These are phyloP conservation scores for Remersonia thermophila DNA, from an alignment of 2,329 filamentous ascomycete species.

Conservation along the genomic window DNA sequence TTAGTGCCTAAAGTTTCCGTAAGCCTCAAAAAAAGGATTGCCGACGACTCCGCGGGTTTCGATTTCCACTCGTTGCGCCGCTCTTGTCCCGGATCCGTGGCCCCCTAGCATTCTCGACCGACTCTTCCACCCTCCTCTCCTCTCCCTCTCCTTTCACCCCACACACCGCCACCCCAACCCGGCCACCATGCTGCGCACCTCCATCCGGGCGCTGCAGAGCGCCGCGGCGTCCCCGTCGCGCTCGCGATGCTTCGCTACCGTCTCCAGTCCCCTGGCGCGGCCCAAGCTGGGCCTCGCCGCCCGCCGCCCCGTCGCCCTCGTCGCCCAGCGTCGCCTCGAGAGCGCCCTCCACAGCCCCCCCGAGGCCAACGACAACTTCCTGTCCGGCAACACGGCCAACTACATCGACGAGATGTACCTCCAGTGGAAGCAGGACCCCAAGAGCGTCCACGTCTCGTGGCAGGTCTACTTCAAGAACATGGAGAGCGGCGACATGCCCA, in stretches of 20 bases:
- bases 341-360: constrained; percentile 43
- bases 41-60: too few relatives aligned
- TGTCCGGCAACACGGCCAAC: constrained; percentile 92
- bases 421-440: constrained; percentile 88
- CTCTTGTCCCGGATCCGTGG: not conserved
- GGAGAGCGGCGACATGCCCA: constrained; percentile 95
- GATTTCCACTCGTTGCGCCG: constrained; percentile 3
- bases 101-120: not conserved
- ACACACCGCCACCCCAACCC: not conserved
- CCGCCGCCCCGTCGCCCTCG: constrained; percentile 38
- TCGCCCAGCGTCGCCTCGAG: constrained; percentile 40
- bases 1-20: too few relatives aligned
- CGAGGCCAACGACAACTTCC: constrained; percentile 89
- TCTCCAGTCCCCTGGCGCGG: constrained; percentile 25
- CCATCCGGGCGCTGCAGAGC: constrained; percentile 38
- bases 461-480: constrained; percentile 99
- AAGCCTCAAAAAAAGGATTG: too few relatives aligned
- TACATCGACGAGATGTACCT: constrained; percentile 99
- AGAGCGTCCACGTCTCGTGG: constrained; percentile 95
- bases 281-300: constrained; percentile 31
- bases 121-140: constrained; percentile 2
- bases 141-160: constrained; percentile 1
- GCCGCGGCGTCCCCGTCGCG: constrained; percentile 19
- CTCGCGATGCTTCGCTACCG: constrained; percentile 29
- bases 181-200: constrained; percentile 59